These are phyloP conservation scores for Stagonosporopsis tanaceti DNA, from an alignment of 2,329 filamentous ascomycete genomes.

Conservation along the genomic window DNA sequence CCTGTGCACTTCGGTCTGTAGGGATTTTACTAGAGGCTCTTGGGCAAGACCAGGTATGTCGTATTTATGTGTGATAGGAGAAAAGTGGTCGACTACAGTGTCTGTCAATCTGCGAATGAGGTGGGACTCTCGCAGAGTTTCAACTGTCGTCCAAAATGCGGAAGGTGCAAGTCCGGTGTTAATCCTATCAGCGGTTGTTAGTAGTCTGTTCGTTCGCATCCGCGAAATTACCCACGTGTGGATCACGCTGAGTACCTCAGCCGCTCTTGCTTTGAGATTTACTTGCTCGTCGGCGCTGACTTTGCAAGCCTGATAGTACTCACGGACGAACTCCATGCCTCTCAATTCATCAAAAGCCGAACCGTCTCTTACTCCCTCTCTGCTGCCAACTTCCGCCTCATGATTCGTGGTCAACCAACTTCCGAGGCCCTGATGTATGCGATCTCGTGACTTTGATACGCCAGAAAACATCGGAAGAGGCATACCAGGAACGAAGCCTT, in stretches of 20 bases:
- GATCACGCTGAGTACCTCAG: constrained; percentile 36
- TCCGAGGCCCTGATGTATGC: constrained; percentile 29
- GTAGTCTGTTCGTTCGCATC: not conserved
- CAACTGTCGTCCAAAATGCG: constrained; percentile 38
- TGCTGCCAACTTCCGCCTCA: constrained; percentile 1
- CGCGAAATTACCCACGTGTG: constrained; percentile 28
- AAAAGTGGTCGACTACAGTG: constrained; percentile 19
- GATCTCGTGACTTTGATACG: constrained; percentile 28
- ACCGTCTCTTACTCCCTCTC: constrained; percentile 16
- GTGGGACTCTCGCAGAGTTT: constrained; percentile 30
- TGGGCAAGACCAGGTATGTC: constrained; percentile 26
- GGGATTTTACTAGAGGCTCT: constrained; percentile 34
- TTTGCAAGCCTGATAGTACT: constrained; percentile 21
- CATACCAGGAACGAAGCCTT: constrained; percentile 29
- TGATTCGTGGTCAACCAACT: constrained; percentile 34
- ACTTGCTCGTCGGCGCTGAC: constrained; percentile 17
- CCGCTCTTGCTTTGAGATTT: constrained; percentile 23
- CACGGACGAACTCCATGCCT: constrained; percentile 35
- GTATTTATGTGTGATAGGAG: constrained; percentile 20
- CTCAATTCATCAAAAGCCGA: constrained; percentile 28
- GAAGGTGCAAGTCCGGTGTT: constrained; percentile 26
- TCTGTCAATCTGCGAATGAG: constrained; percentile 27
- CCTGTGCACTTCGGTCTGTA: constrained; percentile 36
- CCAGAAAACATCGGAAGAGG: constrained; percentile 27
- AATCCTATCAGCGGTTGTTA: constrained; percentile 16